Evolutionary conservation across 75 land plant genomes (phyloP).

Genomic region (Sequoia sempervirens): DNA sequence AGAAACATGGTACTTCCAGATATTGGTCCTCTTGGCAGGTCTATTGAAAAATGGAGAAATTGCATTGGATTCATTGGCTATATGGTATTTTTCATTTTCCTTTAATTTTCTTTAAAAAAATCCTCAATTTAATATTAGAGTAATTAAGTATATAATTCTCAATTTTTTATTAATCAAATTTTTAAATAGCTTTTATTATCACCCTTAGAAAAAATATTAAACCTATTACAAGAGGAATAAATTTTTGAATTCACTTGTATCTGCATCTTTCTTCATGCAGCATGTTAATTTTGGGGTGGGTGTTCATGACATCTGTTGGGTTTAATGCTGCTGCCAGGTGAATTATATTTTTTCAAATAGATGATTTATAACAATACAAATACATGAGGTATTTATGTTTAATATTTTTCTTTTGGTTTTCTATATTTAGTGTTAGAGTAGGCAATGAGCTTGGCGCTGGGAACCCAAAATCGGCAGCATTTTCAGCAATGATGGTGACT

Average conservation of each 20-base stretch:
- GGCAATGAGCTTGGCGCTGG: constrained; percentile 68
- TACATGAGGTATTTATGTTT: background rate
- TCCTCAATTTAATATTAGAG: background rate
- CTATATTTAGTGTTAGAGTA: constrained; percentile 40
- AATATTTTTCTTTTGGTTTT: background rate
- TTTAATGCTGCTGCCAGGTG: constrained; percentile 77
- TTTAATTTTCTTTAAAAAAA: background rate
- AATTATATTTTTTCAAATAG: background rate
- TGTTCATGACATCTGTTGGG: constrained; percentile 71
- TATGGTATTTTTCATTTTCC: constrained; percentile 30
- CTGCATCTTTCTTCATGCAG: constrained; percentile 26
- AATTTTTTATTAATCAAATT: too few relatives aligned
- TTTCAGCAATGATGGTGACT: constrained; percentile 44
- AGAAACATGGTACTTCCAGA: constrained; percentile 63
- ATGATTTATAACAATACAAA: background rate
- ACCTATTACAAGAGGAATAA: too few relatives aligned
- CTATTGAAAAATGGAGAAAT: constrained; percentile 41
- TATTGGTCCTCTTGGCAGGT: constrained; percentile 51
- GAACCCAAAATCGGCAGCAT: constrained; percentile 48
- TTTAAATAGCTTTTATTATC: too few relatives aligned
- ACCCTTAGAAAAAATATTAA: background rate
- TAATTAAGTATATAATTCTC: background rate
- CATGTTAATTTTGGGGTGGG: constrained; percentile 36
- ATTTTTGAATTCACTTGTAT: too few relatives aligned
- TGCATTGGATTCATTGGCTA: constrained; percentile 44